Conservation (phyloP, 257 asterid species). For the Solanum chiquidenum region DNA sequence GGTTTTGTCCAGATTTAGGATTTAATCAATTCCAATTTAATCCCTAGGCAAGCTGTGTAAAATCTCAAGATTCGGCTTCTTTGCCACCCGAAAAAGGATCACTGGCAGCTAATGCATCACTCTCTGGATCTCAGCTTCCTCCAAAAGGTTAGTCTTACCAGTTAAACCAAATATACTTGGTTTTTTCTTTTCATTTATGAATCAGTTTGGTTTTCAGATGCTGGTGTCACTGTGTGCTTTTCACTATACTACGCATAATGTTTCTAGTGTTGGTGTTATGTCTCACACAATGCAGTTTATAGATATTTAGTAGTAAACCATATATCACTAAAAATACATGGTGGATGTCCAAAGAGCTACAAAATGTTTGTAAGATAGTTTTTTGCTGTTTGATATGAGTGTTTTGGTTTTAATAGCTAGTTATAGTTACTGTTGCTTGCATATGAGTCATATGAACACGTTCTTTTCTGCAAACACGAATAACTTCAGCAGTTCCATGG, state of each 20-base stretch:
- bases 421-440: neutral
- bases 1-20: neutral
- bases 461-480: neutral
- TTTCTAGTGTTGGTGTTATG: neutral
- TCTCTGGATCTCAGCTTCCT: slow-evolving; percentile 21
- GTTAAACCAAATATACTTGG: neutral
- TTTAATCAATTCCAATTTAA: neutral
- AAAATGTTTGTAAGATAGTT: neutral
- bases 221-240: neutral
- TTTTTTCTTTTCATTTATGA: neutral
- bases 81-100: slow-evolving; percentile 29
- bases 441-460: neutral
- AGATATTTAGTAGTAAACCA: neutral
- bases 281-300: neutral
- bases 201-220: neutral
- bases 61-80: slow-evolving; percentile 30
- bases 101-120: slow-evolving; percentile 31
- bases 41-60: slow-evolving; percentile 37
- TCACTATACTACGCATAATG: neutral
- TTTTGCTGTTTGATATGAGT: neutral
- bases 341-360: neutral
- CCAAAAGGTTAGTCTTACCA: slow-evolving; percentile 21
- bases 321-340: neutral
- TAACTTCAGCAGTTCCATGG: neutral
- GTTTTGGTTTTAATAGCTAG: neutral